A percentile compares a stretch with the other conserved stretches of the same genome.
Conservation (phyloP, 2,329 filamentous ascomycete species). For the Exophiala dermatitidis region DNA sequence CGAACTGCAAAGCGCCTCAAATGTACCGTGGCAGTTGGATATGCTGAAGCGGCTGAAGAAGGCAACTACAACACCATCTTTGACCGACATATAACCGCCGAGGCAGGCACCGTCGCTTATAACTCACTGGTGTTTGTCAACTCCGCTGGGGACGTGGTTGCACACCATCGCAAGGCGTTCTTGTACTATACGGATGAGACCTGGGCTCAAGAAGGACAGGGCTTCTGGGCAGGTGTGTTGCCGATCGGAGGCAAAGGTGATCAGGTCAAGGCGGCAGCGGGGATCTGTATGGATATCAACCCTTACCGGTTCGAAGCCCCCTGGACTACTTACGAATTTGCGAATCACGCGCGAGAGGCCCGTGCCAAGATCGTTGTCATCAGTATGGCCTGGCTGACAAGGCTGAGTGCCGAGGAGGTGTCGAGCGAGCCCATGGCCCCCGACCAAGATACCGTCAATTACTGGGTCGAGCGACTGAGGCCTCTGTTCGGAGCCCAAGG, state of each 20-base stretch:
- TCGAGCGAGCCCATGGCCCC: conserved; percentile 39
- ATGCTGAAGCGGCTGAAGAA: conserved; percentile 46
- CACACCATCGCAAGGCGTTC: conserved; percentile 58
- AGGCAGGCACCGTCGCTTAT: conserved; percentile 35
- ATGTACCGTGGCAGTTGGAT: conserved; percentile 58
- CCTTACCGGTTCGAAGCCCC: conserved; percentile 55
- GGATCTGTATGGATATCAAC: conserved; percentile 53
- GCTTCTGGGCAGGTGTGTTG: conserved; percentile 30
- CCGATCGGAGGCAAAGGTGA: conserved; percentile 26
- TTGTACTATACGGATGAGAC: conserved; percentile 62
- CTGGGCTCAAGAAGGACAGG: conserved; percentile 51
- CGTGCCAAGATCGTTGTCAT: conserved; percentile 49
- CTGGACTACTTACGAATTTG: conserved; percentile 55
- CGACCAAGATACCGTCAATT: conserved; percentile 55
- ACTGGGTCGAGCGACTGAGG: conserved; percentile 56
- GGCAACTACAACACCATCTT: conserved; percentile 25
- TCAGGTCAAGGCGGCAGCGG: conserved; percentile 38
- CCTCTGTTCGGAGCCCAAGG: conserved; percentile 38
- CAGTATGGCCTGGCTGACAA: conserved; percentile 58
- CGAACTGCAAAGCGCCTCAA: conserved; percentile 47
- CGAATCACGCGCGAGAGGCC: conserved; percentile 45
- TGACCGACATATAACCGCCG: conserved; percentile 18
- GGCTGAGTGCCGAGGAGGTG: conserved; percentile 44
- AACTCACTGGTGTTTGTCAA: conserved; percentile 54
- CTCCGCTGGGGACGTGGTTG: conserved; percentile 47